Evolutionary conservation across 805 yeast species (phyloP), one percentile per base, ranked within the genome.

Genomic region (Monosporozyma yasuniensis): DNA sequence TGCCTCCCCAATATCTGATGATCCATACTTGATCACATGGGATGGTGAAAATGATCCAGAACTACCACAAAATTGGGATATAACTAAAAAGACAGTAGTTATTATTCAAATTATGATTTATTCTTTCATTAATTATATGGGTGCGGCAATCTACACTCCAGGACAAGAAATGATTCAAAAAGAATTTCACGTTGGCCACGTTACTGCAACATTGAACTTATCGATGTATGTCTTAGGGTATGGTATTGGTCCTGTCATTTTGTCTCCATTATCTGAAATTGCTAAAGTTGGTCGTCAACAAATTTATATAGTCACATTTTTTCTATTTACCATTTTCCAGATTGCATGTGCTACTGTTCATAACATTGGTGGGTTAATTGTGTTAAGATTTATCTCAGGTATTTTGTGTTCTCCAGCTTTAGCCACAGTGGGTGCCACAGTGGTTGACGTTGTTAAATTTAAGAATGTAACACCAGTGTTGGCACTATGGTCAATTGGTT

Each of bases 161-260:
- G 77, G 79, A 16, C 63, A 72, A 23, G 66, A 60, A 18, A 62
- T 68, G 18, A 58, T 81, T 19, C 70, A 67, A 62, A 61, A 61
- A 25, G 75, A 77, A 42, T 77, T 78, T 54, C 53, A 64, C 14
- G 72, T 77, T 3, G 65, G 74, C 9, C 62, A 63, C 25, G 72
- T 71, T 3, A 69, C 70, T 3, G 78, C 79, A 0, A 65, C 74
- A 0, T 64, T 81, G 28, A 79, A 81, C 2, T 67, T 81, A 56
- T 65, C 81, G n/a, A n/a, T n/a, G n/a, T 81, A 75, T 53, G 80
- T 80, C 9, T 55, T 79, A 25, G 86, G 84, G 6, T 80, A 80
- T 56, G 84, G 81, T 47, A 46, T 78, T n/a, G 83, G 84, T 2
- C 83, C 83, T 3, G 67, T 79, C 68, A 54, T 78, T 1, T 75